Evolutionary conservation across 352 stramenopile species (phyloP).

Genomic region (Phytophthora syringae): DNA sequence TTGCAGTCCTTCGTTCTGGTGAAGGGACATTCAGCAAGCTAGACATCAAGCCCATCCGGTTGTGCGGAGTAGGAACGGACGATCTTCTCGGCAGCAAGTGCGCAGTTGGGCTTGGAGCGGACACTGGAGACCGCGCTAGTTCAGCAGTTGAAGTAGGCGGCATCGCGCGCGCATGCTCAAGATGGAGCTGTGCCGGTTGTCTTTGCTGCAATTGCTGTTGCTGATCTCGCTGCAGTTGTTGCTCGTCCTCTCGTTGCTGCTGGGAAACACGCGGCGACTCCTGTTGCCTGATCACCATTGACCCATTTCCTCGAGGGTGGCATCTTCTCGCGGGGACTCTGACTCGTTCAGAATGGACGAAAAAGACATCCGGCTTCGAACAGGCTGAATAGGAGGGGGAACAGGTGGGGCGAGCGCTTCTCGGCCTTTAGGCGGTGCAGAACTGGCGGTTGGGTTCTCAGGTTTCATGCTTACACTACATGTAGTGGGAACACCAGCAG

Average conservation of each 20-base stretch:
- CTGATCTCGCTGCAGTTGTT: constrained; percentile 17
- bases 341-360: constrained; percentile 90
- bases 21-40: constrained; percentile 81
- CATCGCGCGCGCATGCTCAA: constrained; percentile 31
- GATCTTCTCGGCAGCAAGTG: constrained; percentile 59
- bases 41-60: constrained; percentile 79
- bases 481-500: background rate
- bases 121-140: constrained; percentile 31
- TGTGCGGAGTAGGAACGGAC: constrained; percentile 31
- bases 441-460: constrained; percentile 6
- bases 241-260: constrained; percentile 24
- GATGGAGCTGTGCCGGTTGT: constrained; percentile 32
- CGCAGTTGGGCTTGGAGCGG: constrained; percentile 57
- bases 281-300: constrained; percentile 49
- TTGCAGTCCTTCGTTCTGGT: constrained; percentile 54
- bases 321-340: constrained; percentile 66
- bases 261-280: constrained; percentile 39
- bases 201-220: constrained; percentile 24
- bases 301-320: constrained; percentile 44
- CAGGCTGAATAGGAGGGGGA: constrained; percentile 26
- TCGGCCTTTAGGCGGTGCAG: constrained; percentile 18
- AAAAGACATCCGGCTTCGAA: constrained; percentile 88
- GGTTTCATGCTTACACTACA: constrained; percentile 2
- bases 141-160: constrained; percentile 30
- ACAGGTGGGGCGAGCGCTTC: constrained; percentile 25